phyloP scores from a whole-genome alignment of 495 filamentous ascomycete genomes.

The Trichoderma orchidacearum region DNA sequence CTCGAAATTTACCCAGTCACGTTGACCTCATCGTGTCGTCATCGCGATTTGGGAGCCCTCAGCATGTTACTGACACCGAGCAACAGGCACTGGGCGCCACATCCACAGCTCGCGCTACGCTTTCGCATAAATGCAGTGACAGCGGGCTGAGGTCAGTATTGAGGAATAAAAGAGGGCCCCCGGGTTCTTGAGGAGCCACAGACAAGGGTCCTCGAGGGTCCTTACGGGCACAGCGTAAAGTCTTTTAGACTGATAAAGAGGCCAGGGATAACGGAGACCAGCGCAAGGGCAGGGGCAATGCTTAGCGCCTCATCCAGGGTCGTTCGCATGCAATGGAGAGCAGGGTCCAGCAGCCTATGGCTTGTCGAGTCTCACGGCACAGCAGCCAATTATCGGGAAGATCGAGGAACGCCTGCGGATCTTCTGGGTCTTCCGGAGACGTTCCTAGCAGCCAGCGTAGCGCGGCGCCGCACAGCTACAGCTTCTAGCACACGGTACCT shows the following conservation, averaged over 20 bases:
- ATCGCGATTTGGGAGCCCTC: neutral
- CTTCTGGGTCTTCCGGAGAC: neutral
- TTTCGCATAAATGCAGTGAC: neutral
- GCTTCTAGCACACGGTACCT: no score
- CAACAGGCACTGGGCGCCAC: neutral
- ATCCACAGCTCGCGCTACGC: neutral
- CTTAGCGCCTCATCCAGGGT: slow-evolving; percentile 1
- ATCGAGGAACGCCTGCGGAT: neutral
- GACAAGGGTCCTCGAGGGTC: neutral
- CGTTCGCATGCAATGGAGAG: neutral
- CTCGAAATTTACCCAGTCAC: neutral
- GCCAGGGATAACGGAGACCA: neutral
- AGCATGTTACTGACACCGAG: neutral
- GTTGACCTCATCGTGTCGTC: neutral
- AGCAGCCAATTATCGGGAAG: neutral
- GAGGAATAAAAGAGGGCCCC: neutral
- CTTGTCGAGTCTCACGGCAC: no score
- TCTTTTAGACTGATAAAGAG: neutral
- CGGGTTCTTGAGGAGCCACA: neutral
- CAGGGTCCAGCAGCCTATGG: no score
- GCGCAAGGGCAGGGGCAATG: neutral
- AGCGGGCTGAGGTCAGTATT: neutral
- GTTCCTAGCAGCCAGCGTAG: neutral
- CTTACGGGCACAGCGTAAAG: neutral
- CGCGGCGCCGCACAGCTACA: no score